Conservation (phyloP, 805 yeast genomes). For the Kazachstania kunashirensis region DNA sequence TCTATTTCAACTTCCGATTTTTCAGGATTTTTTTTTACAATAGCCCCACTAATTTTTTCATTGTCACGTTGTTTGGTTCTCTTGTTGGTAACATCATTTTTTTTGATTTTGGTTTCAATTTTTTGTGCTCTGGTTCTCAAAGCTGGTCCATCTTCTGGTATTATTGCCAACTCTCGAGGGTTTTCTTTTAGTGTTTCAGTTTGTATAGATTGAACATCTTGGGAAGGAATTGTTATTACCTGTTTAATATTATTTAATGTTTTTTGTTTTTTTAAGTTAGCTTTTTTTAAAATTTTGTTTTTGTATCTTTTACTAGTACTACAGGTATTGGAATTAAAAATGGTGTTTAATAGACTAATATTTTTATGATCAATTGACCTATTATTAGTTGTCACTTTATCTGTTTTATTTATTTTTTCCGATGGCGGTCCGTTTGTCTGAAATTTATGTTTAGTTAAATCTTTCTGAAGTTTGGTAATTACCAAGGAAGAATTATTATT, state of each 20-base stretch:
- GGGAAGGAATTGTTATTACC: slow-evolving; percentile 15
- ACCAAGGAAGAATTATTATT: slow-evolving; percentile 10
- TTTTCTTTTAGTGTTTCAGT: too few relatives aligned
- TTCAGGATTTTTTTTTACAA: too few relatives aligned
- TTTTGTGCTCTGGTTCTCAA: slow-evolving; percentile 1
- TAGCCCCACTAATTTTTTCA: too few relatives aligned
- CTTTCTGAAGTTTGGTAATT: slow-evolving; percentile 9
- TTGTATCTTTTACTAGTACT: neutral
- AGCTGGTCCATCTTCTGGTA: slow-evolving; percentile 1
- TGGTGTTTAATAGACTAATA: slow-evolving; percentile 18
- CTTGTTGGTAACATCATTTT: too few relatives aligned
- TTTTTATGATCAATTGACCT: slow-evolving; percentile 13
- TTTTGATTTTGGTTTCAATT: too few relatives aligned
- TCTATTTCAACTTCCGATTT: too few relatives aligned
- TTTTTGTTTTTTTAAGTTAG: slow-evolving; percentile 11
- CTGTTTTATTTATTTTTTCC: neutral
- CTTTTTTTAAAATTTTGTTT: neutral
- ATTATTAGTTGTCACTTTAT: slow-evolving; percentile 3
- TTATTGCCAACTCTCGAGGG: too few relatives aligned
- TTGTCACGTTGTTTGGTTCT: too few relatives aligned
- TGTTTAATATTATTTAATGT: slow-evolving; percentile 13
- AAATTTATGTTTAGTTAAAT: slow-evolving; percentile 2
- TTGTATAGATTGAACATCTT: slow-evolving; percentile 7
- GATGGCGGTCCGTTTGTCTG: neutral
- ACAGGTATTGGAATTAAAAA: slow-evolving; percentile 10